Evolutionary conservation across 2,329 filamentous ascomycete species (phyloP), one percentile per base, ranked within the genome.

Genomic region (Epichloe scottii): DNA sequence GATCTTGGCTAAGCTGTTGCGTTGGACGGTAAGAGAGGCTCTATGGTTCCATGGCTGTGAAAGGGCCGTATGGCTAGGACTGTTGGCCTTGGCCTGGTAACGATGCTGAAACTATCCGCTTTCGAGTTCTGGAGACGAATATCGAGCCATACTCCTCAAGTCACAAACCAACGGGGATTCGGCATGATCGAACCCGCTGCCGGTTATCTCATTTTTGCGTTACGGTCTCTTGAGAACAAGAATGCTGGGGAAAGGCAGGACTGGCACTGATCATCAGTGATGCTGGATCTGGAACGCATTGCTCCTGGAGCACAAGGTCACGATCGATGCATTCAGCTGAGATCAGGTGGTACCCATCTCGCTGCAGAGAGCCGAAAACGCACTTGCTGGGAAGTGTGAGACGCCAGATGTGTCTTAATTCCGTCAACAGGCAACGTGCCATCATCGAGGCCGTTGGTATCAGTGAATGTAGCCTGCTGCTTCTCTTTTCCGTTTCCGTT

Each of bases 291-390:
- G 34, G 21, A 38, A 37, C n/a, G 15, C 26, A 8, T 49, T 30
- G 49, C 35, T 39, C 19, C 49, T 26, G 42, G 42, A 30, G 39
- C 30, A 37, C 33, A 43, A 26, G 35, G 34, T 23, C 34, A 23
- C 10, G n/a, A 33, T 46, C 2, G 19, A 42, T 34, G 49, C 45
- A 48, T 48, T 38, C 41, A 42, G 19, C 19, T 35, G 10, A 52
- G 51, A 52, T 52, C 51, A 41, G 51, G 40, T 52, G 41, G 40
- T 43, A 49, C 46, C 23, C 15, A 41, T 46, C 41, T 52, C 30
- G 46, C 21, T 46, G 51, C 51, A 45, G 41, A 40, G 14, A 52
- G 23, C 39, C 46, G 46, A 23, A 19, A 37, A 42, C 23, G 26
- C 14, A 19, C 41, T 39, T 39, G 8, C n/a, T 41, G 46, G 40